A percentile compares a stretch with the other conserved stretches of the same genome.
phyloP scores from a whole-genome alignment of 1,139 yeast genomes.

The Blastobotrys ciferrii region DNA sequence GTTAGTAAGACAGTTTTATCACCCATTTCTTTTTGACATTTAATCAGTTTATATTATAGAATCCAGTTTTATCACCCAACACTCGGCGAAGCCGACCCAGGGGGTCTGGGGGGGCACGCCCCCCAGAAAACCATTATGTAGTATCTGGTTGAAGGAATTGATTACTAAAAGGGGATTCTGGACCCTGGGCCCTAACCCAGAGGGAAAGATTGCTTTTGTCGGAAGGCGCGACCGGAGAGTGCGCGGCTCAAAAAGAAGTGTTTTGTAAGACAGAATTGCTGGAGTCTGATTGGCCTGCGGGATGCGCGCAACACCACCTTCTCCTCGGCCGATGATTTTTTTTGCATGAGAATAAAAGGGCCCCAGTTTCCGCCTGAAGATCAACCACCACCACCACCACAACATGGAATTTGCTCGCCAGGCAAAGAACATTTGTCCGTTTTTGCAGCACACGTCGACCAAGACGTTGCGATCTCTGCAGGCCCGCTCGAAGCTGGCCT shows the following conservation, averaged over 20 bases:
- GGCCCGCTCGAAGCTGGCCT: slow-evolving; percentile 41
- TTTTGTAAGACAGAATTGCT: neutral
- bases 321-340: neutral
- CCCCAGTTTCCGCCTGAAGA: neutral
- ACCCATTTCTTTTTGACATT: too few species aligned
- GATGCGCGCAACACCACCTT: neutral
- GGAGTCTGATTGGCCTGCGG: neutral
- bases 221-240: neutral
- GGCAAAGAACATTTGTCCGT: slow-evolving; percentile 82
- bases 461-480: slow-evolving; percentile 47
- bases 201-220: neutral
- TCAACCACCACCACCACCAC: neutral
- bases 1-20: too few species aligned
- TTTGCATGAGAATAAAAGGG: neutral
- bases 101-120: too few species aligned
- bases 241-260: neutral
- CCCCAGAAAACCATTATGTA: too few species aligned
- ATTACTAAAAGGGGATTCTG: too few species aligned
- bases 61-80: too few species aligned
- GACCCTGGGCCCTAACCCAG: too few species aligned
- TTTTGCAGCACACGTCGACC: slow-evolving; percentile 64
- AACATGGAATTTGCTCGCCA: slow-evolving; percentile 79
- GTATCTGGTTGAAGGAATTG: too few species aligned
- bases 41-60: too few species aligned
- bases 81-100: too few species aligned